Evolutionary conservation across 1,139 yeast species (phyloP).

Genomic region (Sugiyamaella paludigena): DNA sequence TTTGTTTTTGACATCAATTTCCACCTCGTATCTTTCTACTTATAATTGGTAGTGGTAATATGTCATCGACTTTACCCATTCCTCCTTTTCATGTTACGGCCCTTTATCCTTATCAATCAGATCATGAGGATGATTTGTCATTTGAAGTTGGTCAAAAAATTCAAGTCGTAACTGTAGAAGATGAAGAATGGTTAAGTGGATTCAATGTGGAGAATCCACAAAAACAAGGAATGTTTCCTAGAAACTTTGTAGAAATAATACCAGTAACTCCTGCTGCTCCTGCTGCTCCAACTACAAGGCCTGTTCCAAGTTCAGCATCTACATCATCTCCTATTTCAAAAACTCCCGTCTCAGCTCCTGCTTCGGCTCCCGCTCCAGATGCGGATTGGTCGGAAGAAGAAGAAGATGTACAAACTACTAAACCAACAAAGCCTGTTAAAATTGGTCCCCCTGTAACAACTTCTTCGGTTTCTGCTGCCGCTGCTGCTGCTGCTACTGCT

Average conservation of each 20-base stretch:
- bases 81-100: conserved; percentile 72
- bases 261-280: conserved; percentile 5
- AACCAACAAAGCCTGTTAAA: conserved; percentile 4
- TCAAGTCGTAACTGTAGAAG: conserved; percentile 73
- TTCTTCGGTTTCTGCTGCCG: conserved; percentile 8
- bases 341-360: conserved; percentile 15
- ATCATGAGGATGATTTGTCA: conserved; percentile 77
- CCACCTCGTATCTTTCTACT: no score
- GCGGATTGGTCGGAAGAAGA: conserved; percentile 19
- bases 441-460: conserved; percentile 10
- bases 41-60: background rate
- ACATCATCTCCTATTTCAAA: conserved; percentile 1
- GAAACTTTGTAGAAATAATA: conserved; percentile 63
- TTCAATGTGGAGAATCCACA: conserved; percentile 48
- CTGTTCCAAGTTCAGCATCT: conserved; percentile 20
- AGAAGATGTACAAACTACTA: conserved; percentile 13
- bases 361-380: conserved; percentile 13
- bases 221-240: conserved; percentile 80
- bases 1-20: no score
- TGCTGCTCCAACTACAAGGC: conserved; percentile 18
- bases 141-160: conserved; percentile 68
- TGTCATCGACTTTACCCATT: conserved; percentile 12
- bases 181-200: conserved; percentile 90
- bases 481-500: conserved; percentile 9
- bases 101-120: conserved; percentile 69